Evolutionary conservation across 2,329 filamentous ascomycete species (phyloP), one percentile per base, ranked within the genome.

Genomic region (Colletotrichum lini): DNA sequence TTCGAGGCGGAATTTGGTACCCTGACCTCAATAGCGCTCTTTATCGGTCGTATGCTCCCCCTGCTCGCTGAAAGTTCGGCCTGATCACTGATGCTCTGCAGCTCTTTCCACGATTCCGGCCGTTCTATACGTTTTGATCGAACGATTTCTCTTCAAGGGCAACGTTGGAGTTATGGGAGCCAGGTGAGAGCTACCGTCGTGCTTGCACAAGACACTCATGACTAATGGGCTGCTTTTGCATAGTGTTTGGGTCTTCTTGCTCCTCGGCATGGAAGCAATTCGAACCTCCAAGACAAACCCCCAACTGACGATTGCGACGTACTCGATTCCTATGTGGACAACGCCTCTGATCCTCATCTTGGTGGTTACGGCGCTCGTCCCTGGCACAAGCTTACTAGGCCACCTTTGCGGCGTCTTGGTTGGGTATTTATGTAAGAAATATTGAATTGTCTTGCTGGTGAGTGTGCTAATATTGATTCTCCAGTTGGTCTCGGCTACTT

Each of bases 1-100:
- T 99, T 98, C 81, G 96, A 99, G 84, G 89, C 90, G 73, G 96
- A 98, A 80, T 91, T 97, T 81, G 96, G 96, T 63, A 98, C 96
- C 9, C 85, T 98, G 78, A 94, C 94, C 35, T 93, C 94, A n/a
- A 80, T 97, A 73, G 90, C 94, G 45, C 86, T 98, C 63, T 98
- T 98, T 81, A 90, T 96, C 77, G 96, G 96, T 68, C 95, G 95
- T 97, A 86, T 85, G 95, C 88, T n/a, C 5, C 18, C 54, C n/a
- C 18, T 16, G 35, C 13, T 44, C 30, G 38, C 13, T 12, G 12
- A 47, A 49, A 38, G 57, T 35, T 49, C 42, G 30, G 64, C 74
- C 23, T 9, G 21, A 38, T 40, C 21, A 50, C 79, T 78, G 71
- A 76, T 65, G 8, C 26, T 57, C 53, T 38, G n/a, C 77, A 94